phyloP scores from a whole-genome alignment of 1,284 basidiomycete species.

The Porodaedalea pini region DNA sequence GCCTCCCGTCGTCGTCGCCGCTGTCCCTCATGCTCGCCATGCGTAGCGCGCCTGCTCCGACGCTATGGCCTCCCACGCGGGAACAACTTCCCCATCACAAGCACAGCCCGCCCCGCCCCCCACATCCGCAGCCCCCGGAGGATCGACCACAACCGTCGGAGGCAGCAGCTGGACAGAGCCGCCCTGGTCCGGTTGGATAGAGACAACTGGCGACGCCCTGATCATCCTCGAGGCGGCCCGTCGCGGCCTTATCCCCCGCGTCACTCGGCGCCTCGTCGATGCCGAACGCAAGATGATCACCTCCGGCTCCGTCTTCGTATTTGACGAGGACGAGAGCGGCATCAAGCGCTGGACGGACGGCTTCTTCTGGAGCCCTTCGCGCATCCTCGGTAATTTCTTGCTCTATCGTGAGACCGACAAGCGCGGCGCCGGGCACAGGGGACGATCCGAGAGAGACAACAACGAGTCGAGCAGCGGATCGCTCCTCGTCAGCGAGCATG shows the following conservation, averaged over 20 bases:
- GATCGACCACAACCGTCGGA: not conserved
- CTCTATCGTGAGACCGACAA: slow-evolving; percentile 92
- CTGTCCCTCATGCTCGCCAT: not conserved
- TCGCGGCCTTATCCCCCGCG: slow-evolving; percentile 85
- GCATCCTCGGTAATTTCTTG: slow-evolving; percentile 92
- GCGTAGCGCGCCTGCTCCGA: not conserved
- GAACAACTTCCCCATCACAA: slow-evolving; percentile 6
- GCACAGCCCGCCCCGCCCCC: slow-evolving; percentile 1
- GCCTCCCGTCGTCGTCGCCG: not conserved
- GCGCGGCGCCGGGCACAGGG: slow-evolving; percentile 58
- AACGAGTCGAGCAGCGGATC: slow-evolving; percentile 18
- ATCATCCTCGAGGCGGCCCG: slow-evolving; percentile 94
- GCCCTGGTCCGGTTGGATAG: slow-evolving; percentile 90
- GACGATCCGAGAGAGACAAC: slow-evolving; percentile 21
- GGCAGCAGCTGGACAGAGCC: slow-evolving; percentile 65
- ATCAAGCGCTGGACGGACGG: slow-evolving; percentile 99
- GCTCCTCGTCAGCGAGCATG: slow-evolving; percentile 30
- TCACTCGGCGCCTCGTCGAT: slow-evolving; percentile 92
- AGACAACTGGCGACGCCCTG: slow-evolving; percentile 91
- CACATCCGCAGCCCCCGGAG: not conserved
- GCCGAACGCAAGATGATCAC: slow-evolving; percentile 90
- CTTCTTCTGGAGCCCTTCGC: slow-evolving; percentile 84
- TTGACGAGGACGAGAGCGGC: slow-evolving; percentile 95
- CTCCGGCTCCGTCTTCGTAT: slow-evolving; percentile 94
- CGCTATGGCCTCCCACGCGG: slow-evolving; percentile 12